phyloP scores from a whole-genome alignment of 352 stramenopile species.

The Saprolegnia parasitica region DNA sequence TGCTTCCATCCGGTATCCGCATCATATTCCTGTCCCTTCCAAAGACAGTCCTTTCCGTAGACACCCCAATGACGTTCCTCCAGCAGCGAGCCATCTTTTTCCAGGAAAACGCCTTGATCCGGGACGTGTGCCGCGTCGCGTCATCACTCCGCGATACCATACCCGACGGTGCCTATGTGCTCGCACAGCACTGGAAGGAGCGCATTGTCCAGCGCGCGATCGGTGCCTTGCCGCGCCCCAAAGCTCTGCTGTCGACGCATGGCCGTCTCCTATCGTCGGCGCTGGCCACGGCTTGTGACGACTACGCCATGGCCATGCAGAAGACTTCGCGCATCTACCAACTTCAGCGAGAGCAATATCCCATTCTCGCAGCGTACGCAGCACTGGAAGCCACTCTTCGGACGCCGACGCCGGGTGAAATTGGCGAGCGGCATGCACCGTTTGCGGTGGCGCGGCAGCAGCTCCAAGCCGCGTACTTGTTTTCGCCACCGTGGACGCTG shows the following conservation, averaged over 20 bases:
- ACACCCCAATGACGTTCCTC: constrained; percentile 7
- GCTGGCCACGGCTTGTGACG: not conserved
- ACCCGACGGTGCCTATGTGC: not conserved
- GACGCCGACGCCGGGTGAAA: not conserved
- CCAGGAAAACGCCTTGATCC: constrained; percentile 19
- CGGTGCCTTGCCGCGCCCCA: not conserved
- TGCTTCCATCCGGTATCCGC: constrained; percentile 10
- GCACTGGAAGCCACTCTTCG: not conserved
- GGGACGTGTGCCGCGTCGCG: constrained; percentile 5
- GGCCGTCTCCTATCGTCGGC: not conserved
- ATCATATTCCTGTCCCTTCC: not conserved
- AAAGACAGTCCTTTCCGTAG: constrained; percentile 2
- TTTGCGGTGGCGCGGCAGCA: not conserved
- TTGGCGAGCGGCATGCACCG: not conserved
- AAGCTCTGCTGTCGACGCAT: not conserved
- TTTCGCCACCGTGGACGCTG: not conserved
- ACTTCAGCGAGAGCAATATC: too few species aligned
- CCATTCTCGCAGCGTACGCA: too few species aligned
- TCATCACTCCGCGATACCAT: not conserved
- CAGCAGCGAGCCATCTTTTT: constrained; percentile 19
- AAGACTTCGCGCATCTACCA: too few species aligned
- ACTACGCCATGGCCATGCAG: not conserved
- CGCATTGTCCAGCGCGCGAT: constrained; percentile 8
- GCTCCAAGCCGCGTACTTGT: not conserved
- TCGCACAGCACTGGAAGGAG: not conserved